phyloP scores from a whole-genome alignment of 2,329 filamentous ascomycete genomes.

The Phialophora macrospora region DNA sequence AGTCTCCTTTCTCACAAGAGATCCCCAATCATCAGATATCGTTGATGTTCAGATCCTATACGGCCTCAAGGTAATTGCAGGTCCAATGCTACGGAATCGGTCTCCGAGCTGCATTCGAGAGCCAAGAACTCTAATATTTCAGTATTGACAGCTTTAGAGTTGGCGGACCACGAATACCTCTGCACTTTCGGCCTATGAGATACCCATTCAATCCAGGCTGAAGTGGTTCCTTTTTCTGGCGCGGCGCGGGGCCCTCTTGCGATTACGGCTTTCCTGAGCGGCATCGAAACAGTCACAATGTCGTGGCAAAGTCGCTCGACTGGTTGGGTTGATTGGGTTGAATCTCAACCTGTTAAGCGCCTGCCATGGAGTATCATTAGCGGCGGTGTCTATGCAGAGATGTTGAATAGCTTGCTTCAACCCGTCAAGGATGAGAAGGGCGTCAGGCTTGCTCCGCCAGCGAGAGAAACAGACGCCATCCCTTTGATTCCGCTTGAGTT shows the following conservation, averaged over 20 bases:
- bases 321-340: neutral
- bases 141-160: neutral
- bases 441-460: neutral
- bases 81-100: neutral
- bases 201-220: neutral
- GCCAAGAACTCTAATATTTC: neutral
- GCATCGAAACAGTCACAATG: neutral
- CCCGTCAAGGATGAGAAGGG: neutral
- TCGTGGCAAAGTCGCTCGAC: neutral
- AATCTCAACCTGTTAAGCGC: neutral
- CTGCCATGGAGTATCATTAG: neutral
- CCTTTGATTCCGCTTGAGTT: conserved; percentile 1
- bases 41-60: neutral
- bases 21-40: neutral
- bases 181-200: neutral
- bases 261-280: neutral
- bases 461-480: neutral
- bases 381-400: neutral
- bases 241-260: neutral
- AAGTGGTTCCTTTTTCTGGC: neutral
- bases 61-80: neutral
- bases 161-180: neutral
- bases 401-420: neutral
- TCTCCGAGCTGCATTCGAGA: neutral
- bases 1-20: neutral